Evolutionary conservation across 2,329 filamentous ascomycete genomes (phyloP).

Genomic region (Metarhizium robertsii): DNA sequence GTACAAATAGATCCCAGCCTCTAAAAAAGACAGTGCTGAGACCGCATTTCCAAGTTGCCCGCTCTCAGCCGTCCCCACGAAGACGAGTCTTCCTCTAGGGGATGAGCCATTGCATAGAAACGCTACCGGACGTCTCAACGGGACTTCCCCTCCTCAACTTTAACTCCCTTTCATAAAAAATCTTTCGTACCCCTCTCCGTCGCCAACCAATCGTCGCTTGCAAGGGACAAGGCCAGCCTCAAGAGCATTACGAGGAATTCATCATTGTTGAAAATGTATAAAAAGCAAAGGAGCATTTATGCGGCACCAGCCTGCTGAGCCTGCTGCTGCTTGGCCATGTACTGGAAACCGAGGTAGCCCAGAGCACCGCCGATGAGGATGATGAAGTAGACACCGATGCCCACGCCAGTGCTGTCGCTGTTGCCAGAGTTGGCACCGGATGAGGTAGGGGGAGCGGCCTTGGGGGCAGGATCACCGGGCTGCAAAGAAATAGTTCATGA

Average conservation of each 20-base stretch:
- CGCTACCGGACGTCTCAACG: not conserved
- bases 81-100: not conserved
- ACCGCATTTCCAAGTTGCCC: not conserved
- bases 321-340: constrained; percentile 46
- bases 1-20: constrained; percentile 1
- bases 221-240: not conserved
- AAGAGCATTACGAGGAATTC: not conserved
- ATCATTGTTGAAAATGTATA: not conserved
- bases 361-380: constrained; percentile 66
- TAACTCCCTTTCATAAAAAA: not conserved
- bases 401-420: constrained; percentile 47
- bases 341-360: constrained; percentile 79
- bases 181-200: not conserved
- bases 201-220: not conserved
- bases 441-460: constrained; percentile 40
- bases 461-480: constrained; percentile 72
- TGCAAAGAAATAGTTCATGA: constrained; percentile 20
- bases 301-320: constrained; percentile 13
- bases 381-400: constrained; percentile 73
- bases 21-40: constrained; percentile 3
- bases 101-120: not conserved
- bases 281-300: not conserved
- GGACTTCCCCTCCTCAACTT: not conserved
- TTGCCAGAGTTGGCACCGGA: constrained; percentile 39
- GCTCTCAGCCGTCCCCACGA: not conserved